Conservation (phyloP, 1,284 basidiomycete species). For the Apiotrichum porosum region DNA sequence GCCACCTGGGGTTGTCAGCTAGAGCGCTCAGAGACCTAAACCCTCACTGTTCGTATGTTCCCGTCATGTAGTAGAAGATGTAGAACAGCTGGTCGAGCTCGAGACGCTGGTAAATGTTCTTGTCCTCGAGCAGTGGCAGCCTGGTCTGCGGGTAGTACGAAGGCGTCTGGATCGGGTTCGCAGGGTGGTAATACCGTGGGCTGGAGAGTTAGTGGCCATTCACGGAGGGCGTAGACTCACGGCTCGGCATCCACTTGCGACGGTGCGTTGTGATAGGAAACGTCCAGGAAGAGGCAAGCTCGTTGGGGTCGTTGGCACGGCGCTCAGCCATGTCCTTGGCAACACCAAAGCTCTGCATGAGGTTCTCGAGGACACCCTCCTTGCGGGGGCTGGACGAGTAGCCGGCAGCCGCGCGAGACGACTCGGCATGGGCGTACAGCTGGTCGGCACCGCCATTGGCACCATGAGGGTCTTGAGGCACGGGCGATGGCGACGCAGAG, state of each 20-base stretch:
- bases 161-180: conserved; percentile 88
- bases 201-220: conserved; percentile 51
- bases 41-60: conserved; percentile 92
- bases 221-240: conserved; percentile 51
- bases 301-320: conserved; percentile 76
- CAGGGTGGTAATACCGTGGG: conserved; percentile 93
- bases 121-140: conserved; percentile 73
- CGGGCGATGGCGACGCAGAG: conserved; percentile 27
- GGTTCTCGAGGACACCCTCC: conserved; percentile 69
- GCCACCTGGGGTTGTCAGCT: conserved; percentile 61
- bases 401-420: conserved; percentile 52
- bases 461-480: background rate
- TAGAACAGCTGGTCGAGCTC: conserved; percentile 98
- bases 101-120: conserved; percentile 82
- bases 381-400: conserved; percentile 55
- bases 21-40: too few relatives aligned
- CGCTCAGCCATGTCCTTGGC: conserved; percentile 63
- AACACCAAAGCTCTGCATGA: conserved; percentile 91
- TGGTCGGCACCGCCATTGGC: conserved; percentile 2
- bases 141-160: conserved; percentile 91
- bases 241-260: conserved; percentile 92
- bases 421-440: conserved; percentile 21
- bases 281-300: conserved; percentile 90
- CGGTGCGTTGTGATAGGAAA: conserved; percentile 80
- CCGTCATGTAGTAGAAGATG: conserved; percentile 97